Evolutionary conservation across 495 filamentous ascomycete species (phyloP).

Genomic region (Entonaema liquescens): DNA sequence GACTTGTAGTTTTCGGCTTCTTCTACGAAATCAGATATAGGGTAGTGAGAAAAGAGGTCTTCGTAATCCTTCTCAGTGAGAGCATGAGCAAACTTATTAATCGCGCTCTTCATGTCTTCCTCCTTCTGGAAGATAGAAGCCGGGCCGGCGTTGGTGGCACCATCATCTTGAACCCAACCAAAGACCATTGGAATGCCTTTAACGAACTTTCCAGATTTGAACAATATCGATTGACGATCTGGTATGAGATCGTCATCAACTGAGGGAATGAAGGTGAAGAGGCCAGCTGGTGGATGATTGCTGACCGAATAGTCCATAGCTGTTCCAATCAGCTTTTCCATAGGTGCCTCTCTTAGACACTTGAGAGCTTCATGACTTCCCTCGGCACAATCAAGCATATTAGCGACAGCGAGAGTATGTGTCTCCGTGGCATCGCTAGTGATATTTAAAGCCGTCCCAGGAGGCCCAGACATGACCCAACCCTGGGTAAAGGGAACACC

Average conservation of each 20-base stretch:
- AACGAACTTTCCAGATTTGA: neutral
- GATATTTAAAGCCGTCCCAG: neutral
- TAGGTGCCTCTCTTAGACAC: neutral
- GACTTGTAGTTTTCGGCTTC: neutral
- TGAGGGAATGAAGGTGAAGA: neutral
- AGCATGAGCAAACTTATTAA: neutral
- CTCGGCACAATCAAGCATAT: neutral
- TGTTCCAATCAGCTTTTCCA: neutral
- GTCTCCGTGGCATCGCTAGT: neutral
- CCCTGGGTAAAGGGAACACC: neutral
- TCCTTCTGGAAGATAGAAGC: neutral
- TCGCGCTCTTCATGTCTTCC: neutral
- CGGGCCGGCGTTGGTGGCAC: neutral
- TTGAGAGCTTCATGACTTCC: neutral
- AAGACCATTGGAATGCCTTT: neutral
- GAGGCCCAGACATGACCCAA: neutral
- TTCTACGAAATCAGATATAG: neutral
- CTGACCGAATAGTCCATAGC: neutral
- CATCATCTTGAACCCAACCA: neutral
- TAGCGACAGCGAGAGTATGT: neutral
- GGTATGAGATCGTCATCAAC: neutral
- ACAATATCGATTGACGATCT: neutral
- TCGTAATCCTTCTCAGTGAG: neutral
- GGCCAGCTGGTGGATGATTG: neutral
- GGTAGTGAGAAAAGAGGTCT: neutral